phyloP scores from a whole-genome alignment of 441 rosid species.

The Populus hybrid region DNA sequence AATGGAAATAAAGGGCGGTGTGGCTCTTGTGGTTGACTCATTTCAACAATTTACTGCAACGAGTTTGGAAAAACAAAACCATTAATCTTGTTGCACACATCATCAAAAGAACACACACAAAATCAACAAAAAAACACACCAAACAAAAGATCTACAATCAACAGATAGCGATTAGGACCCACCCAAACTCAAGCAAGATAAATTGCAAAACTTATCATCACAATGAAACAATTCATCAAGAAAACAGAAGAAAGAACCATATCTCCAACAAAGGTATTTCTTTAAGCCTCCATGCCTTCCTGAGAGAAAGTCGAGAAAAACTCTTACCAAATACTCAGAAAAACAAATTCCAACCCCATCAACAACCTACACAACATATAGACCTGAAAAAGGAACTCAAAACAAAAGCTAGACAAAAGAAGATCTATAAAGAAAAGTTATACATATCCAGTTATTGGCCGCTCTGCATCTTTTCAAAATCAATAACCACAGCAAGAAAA shows the following conservation, averaged over 20 bases:
- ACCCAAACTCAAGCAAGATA: neutral
- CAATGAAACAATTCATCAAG: neutral
- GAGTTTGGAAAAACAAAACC: neutral
- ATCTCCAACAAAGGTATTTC: neutral
- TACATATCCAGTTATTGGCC: no score
- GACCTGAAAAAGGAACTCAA: neutral
- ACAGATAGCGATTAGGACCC: neutral
- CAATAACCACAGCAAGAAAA: no score
- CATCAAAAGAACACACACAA: neutral
- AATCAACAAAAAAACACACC: neutral
- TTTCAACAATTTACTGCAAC: slow-evolving; percentile 42
- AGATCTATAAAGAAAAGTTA: neutral
- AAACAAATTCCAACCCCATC: neutral
- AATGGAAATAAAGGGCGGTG: slow-evolving; percentile 69
- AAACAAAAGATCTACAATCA: neutral
- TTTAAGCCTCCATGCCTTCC: neutral
- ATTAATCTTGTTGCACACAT: neutral
- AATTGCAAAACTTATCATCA: neutral
- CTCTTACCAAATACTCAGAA: neutral
- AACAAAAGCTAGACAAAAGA: neutral
- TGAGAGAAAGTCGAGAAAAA: neutral
- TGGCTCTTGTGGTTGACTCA: slow-evolving; percentile 80
- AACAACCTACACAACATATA: neutral
- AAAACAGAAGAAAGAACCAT: neutral
- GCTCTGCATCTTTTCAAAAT: no score